Conservation (phyloP, 2,329 filamentous ascomycete genomes). For the Phaeosphaeria sp. region DNA sequence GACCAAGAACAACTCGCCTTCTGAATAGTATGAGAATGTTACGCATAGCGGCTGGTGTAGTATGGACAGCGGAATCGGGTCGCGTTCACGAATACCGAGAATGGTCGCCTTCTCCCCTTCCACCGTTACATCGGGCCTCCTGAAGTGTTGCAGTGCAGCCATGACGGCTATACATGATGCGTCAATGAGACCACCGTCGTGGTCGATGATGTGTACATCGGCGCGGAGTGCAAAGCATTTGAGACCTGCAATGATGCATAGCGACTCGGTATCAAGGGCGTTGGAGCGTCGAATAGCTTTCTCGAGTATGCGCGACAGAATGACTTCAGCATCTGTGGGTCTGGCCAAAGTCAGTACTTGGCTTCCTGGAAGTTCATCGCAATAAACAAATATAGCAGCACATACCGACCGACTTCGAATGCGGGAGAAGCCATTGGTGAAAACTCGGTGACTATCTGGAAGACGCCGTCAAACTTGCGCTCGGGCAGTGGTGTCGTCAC, state of each 20-base stretch:
- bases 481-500: constrained; percentile 85
- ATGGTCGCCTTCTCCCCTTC: constrained; percentile 84
- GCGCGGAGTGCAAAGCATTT: constrained; percentile 93
- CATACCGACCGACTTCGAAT: constrained; percentile 80
- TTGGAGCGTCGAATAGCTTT: constrained; percentile 92
- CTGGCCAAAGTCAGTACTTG: constrained; percentile 50
- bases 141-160: constrained; percentile 87
- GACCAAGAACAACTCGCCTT: constrained; percentile 73
- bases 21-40: constrained; percentile 84
- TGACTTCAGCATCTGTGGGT: constrained; percentile 81
- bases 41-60: constrained; percentile 91
- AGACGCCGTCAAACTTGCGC: constrained; percentile 93
- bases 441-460: constrained; percentile 89
- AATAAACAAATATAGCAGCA: background rate
- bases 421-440: constrained; percentile 90
- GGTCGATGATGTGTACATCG: constrained; percentile 88
- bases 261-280: constrained; percentile 91
- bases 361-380: constrained; percentile 4
- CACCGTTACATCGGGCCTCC: constrained; percentile 86
- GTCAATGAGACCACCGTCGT: constrained; percentile 90
- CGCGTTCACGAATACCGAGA: constrained; percentile 82
- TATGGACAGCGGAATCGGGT: constrained; percentile 88
- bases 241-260: constrained; percentile 88
- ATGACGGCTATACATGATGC: constrained; percentile 85
- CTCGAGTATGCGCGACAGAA: constrained; percentile 87